Conservation (phyloP, 2,329 filamentous ascomycete species). For the Fusarium solani-melongenae region DNA sequence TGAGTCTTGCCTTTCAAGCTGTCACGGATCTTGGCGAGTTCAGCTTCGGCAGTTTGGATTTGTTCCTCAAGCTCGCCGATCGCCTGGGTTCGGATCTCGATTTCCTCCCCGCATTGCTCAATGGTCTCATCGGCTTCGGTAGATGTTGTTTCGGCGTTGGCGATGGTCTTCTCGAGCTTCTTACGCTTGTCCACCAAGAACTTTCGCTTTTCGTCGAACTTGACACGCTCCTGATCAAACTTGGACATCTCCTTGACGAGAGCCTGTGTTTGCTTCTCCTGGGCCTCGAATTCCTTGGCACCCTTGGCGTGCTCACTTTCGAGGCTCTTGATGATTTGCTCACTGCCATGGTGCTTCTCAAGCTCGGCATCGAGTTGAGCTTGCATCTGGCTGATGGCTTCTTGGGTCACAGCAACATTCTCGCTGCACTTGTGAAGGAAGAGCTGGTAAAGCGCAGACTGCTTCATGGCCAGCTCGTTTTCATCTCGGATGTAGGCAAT, state of each 20-base stretch:
- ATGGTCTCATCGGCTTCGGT: slow-evolving; percentile 82
- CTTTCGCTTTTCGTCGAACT: slow-evolving; percentile 97
- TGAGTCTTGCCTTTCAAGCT: slow-evolving; percentile 95
- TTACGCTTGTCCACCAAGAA: slow-evolving; percentile 91
- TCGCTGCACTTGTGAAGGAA: slow-evolving; percentile 90
- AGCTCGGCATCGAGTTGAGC: slow-evolving; percentile 86
- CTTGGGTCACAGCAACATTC: slow-evolving; percentile 87
- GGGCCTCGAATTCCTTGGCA: slow-evolving; percentile 82
- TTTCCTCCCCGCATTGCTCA: slow-evolving; percentile 80
- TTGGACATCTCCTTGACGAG: slow-evolving; percentile 89
- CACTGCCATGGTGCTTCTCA: slow-evolving; percentile 89
- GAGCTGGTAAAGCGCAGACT: slow-evolving; percentile 92
- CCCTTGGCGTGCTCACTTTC: slow-evolving; percentile 86
- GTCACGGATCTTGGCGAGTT: slow-evolving; percentile 85
- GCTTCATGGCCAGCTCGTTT: slow-evolving; percentile 90
- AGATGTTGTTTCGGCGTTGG: slow-evolving; percentile 78
- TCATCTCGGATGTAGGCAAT: slow-evolving; percentile 90
- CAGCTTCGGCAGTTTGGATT: slow-evolving; percentile 82
- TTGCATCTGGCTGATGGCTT: slow-evolving; percentile 92
- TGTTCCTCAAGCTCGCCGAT: slow-evolving; percentile 80
- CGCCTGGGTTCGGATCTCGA: slow-evolving; percentile 80
- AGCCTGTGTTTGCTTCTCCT: slow-evolving; percentile 84
- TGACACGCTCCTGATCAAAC: slow-evolving; percentile 96
- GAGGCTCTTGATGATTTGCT: slow-evolving; percentile 89
- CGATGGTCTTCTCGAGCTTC: slow-evolving; percentile 91